Percentiles rank a stretch among this genome's conserved stretches.
Evolutionary conservation across 1,139 yeast species (phyloP).

Genomic region (Geotrichum citri-aurantii): DNA sequence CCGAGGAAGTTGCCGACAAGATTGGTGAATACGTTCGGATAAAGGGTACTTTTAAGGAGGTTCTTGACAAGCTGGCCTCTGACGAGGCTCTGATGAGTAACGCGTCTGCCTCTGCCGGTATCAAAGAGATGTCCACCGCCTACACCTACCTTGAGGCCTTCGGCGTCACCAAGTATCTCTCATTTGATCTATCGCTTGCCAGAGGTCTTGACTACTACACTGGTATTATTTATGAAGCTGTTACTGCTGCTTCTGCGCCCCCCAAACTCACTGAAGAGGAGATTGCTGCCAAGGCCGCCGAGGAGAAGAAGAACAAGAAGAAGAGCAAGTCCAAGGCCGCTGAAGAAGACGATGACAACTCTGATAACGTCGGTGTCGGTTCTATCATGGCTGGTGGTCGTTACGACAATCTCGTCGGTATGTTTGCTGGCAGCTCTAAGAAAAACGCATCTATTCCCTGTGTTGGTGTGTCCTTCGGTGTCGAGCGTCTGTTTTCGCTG

Average conservation of each 20-base stretch:
- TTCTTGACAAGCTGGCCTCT: conserved; percentile 49
- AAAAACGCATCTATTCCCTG: conserved; percentile 81
- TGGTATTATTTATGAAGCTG: conserved; percentile 93
- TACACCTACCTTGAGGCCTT: conserved; percentile 79
- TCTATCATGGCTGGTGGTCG: conserved; percentile 99
- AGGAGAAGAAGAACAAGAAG: conserved; percentile 28
- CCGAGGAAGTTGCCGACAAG: conserved; percentile 85
- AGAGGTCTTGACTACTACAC: conserved; percentile 97
- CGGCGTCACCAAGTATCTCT: conserved; percentile 55
- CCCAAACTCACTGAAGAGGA: conserved; percentile 45
- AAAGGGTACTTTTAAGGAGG: conserved; percentile 69
- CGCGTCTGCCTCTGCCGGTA: conserved; percentile 71
- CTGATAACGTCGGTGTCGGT: conserved; percentile 96
- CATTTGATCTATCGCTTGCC: conserved; percentile 90
- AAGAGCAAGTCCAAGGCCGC: conserved; percentile 31
- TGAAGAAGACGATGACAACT: conserved; percentile 76
- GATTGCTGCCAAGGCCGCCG: conserved; percentile 34
- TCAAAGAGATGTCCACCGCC: conserved; percentile 69
- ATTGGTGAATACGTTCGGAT: conserved; percentile 88
- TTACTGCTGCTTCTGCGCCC: conserved; percentile 91
- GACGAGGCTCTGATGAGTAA: conserved; percentile 57
- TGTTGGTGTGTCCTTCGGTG: conserved; percentile 95
- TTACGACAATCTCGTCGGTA: conserved; percentile 91
- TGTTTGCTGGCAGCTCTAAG: conserved; percentile 75
- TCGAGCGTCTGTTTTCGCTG: conserved; percentile 86